These are phyloP conservation scores for Phytophthora meadii DNA, from an alignment of 352 stramenopile species.

Conservation along the genomic window DNA sequence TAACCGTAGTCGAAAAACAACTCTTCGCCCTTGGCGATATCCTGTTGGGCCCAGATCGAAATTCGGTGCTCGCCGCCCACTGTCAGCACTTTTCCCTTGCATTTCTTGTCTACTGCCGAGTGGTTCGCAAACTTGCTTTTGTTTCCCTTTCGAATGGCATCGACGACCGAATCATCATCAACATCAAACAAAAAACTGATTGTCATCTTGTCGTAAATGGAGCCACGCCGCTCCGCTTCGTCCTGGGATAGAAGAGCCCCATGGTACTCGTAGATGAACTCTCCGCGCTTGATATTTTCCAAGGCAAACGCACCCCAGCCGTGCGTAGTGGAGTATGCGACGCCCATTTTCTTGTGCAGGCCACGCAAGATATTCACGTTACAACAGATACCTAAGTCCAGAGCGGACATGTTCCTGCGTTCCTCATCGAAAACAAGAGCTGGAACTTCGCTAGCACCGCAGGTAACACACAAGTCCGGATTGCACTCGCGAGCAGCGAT, in stretches of 20 bases:
- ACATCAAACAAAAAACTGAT: slow-evolving; percentile 93
- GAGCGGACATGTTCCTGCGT: slow-evolving; percentile 41
- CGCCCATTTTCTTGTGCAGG: slow-evolving; percentile 64
- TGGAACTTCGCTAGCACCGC: slow-evolving; percentile 63
- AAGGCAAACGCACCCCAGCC: slow-evolving; percentile 71
- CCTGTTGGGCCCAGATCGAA: slow-evolving; percentile 90
- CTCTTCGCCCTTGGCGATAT: slow-evolving; percentile 87
- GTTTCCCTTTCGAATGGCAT: slow-evolving; percentile 93
- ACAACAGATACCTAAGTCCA: slow-evolving; percentile 69
- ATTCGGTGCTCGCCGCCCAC: slow-evolving; percentile 91
- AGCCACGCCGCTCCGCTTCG: slow-evolving; percentile 75
- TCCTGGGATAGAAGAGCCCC: slow-evolving; percentile 73
- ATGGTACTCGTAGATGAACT: slow-evolving; percentile 80
- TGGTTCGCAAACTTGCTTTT: slow-evolving; percentile 94
- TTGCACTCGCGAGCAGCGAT: slow-evolving; percentile 65
- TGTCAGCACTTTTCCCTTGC: slow-evolving; percentile 76
- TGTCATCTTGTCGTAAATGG: slow-evolving; percentile 88
- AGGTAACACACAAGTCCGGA: slow-evolving; percentile 64
- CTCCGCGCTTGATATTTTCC: slow-evolving; percentile 64
- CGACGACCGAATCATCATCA: slow-evolving; percentile 89
- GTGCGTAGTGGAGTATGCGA: slow-evolving; percentile 68
- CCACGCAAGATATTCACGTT: slow-evolving; percentile 73
- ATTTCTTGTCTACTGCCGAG: slow-evolving; percentile 71
- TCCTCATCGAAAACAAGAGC: slow-evolving; percentile 51
- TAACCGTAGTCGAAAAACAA: slow-evolving; percentile 81